Percentiles rank a stretch among this genome's conserved stretches.
These are phyloP conservation scores for Hypomyces rosellus DNA, from an alignment of 2,329 filamentous ascomycete genomes.

Conservation along the genomic window DNA sequence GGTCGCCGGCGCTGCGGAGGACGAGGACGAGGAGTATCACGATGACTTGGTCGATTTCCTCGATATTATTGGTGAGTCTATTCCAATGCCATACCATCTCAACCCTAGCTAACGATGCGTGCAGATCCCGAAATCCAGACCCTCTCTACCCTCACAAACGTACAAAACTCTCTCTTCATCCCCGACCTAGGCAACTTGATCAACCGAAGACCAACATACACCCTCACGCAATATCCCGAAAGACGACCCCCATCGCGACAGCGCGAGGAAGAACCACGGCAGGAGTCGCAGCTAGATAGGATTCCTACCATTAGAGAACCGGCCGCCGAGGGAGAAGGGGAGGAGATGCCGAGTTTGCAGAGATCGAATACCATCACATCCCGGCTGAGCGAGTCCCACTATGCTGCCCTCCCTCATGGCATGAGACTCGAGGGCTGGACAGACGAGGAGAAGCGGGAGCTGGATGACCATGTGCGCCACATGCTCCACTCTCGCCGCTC, in stretches of 20 bases:
- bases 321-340: conserved; percentile 14
- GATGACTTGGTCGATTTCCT: conserved; percentile 35
- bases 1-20: not conserved
- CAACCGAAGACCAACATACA: conserved; percentile 75
- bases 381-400: conserved; percentile 61
- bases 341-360: conserved; percentile 22
- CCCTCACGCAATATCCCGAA: conserved; percentile 47
- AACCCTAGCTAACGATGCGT: conserved; percentile 3
- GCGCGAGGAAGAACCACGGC: not conserved
- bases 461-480: conserved; percentile 83
- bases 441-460: conserved; percentile 63
- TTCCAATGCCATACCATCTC: too few species aligned
- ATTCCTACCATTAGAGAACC: conserved; percentile 12
- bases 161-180: conserved; percentile 84
- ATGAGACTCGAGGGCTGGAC: conserved; percentile 68
- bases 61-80: conserved; percentile 32
- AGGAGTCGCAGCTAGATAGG: conserved; percentile 16
- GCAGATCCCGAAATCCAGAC: conserved; percentile 78
- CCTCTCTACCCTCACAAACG: conserved; percentile 76
- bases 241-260: not conserved
- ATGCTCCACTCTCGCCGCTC: conserved; percentile 78
- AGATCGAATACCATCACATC: conserved; percentile 58
- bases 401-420: conserved; percentile 73
- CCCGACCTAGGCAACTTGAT: conserved; percentile 70
- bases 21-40: conserved; percentile 25